These are phyloP conservation scores for Panicum miliaceum DNA, from an alignment of 176 grass and related monocot genomes.

Conservation along the genomic window DNA sequence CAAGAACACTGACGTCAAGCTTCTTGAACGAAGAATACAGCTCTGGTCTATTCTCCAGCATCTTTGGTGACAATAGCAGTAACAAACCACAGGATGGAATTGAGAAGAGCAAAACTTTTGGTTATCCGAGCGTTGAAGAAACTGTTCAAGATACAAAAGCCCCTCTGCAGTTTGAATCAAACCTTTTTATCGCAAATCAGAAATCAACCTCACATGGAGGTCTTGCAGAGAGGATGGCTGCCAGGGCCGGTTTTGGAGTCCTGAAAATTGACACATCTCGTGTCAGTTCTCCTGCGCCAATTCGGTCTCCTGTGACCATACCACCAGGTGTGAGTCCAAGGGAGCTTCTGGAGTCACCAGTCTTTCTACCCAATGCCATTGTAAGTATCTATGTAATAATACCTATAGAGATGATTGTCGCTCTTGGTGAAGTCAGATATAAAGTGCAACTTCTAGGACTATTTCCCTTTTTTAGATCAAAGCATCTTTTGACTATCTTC, in stretches of 20 bases:
- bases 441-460: neutral
- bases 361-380: constrained; percentile 77
- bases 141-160: constrained; percentile 42
- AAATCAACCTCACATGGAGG: constrained; percentile 47
- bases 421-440: constrained; percentile 7
- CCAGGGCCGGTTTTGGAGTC: constrained; percentile 60
- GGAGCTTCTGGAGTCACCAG: constrained; percentile 77
- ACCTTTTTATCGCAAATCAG: constrained; percentile 42
- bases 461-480: neutral
- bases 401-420: neutral
- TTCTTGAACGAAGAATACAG: constrained; percentile 67
- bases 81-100: constrained; percentile 32
- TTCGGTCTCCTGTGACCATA: constrained; percentile 72
- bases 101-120: constrained; percentile 31
- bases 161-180: constrained; percentile 45
- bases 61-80: constrained; percentile 41
- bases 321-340: constrained; percentile 83
- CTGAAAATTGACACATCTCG: constrained; percentile 69
- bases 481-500: neutral
- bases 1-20: constrained; percentile 63
- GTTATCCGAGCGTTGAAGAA: constrained; percentile 35
- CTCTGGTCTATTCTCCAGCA: constrained; percentile 42
- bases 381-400: constrained; percentile 49
- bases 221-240: constrained; percentile 68
- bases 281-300: constrained; percentile 48